Base-by-base conservation (phyloP, 1,284 basidiomycete genomes). In the Cutaneotrichosporon arboriforme region DNA sequence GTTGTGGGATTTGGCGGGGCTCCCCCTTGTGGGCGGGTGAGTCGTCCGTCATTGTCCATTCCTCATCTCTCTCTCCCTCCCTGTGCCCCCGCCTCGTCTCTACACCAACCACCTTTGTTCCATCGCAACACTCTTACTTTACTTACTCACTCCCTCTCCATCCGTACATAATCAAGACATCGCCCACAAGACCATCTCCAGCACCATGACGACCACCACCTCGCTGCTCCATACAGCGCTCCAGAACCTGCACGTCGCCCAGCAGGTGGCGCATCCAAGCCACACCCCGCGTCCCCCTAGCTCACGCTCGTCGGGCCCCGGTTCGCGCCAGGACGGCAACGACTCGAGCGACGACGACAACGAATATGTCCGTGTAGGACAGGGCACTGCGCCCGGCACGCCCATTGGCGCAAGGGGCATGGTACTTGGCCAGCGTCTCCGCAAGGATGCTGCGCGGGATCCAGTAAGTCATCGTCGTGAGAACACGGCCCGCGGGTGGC, bases 281-380 rank as follows among this genome's bases (percentile, higher is more conserved):
- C 58, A 64, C 41, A 70, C 68, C 0, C 68, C 68, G 2, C 57
- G 61, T 18, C 57, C 70, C 2, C 61, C 66, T 4, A 63, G 63
- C 36, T 61, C 59, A n/a, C 59, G 61, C 33, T 60, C 60, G 4
- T 62, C 67, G 14, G 44, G 49, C 34, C 58, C 54, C n/a, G 40
- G 55, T 12, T 55, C 58, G 12, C 57, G 59, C 33, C 49, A 48
- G n/a, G 49, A 50, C 17, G 59, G 54, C 7, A 59, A 53, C 46
- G 62, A 52, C 35, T 62, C 66, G 22, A 61, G 62, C 4, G 73
- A 75, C 14, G 79, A 79, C 52, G 78, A 77, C 33, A 78, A 80
- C 46, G 76, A 78, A 54, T 44, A 69, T 48, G 64, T 74, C 10
- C 51, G 59, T 17, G 69, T 76, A 1, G 72, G 72, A 3, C 63